Percentiles rank a stretch among this genome's conserved stretches.
phyloP scores from a whole-genome alignment of 257 asterid genomes.

The Solanum habrochaites region DNA sequence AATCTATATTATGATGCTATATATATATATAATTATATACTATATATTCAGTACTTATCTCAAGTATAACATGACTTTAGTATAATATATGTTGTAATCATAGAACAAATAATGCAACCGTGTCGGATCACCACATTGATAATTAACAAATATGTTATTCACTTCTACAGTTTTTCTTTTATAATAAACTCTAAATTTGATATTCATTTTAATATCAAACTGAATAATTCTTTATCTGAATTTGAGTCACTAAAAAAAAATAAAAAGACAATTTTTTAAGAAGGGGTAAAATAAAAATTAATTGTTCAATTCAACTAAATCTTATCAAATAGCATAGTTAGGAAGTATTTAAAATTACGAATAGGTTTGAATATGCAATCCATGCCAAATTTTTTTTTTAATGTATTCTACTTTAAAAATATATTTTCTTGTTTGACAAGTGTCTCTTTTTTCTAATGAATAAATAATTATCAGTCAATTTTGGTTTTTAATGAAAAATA shows the following conservation, averaged over 20 bases:
- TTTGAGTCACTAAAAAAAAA: background rate
- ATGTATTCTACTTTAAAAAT: background rate
- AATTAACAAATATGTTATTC: too few species aligned
- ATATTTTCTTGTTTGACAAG: background rate
- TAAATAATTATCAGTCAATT: background rate
- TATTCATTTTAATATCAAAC: background rate
- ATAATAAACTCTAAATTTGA: background rate
- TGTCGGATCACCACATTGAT: background rate
- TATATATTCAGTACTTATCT: background rate
- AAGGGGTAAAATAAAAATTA: background rate
- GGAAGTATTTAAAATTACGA: background rate
- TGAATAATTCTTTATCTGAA: background rate
- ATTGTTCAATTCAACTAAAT: background rate
- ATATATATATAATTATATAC: fast-evolving
- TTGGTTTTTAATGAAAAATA: background rate
- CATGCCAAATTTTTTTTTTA: background rate
- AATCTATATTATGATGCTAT: too few species aligned
- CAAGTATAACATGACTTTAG: background rate
- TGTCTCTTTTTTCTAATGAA: background rate
- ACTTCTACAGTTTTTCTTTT: background rate
- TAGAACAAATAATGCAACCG: background rate
- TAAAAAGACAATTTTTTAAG: background rate
- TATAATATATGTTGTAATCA: background rate
- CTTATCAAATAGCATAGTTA: background rate
- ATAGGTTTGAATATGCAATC: background rate